Percentiles rank a stretch among this genome's conserved stretches.
Conservation (phyloP, 495 filamentous ascomycete species). For the Xylaria acuta region DNA sequence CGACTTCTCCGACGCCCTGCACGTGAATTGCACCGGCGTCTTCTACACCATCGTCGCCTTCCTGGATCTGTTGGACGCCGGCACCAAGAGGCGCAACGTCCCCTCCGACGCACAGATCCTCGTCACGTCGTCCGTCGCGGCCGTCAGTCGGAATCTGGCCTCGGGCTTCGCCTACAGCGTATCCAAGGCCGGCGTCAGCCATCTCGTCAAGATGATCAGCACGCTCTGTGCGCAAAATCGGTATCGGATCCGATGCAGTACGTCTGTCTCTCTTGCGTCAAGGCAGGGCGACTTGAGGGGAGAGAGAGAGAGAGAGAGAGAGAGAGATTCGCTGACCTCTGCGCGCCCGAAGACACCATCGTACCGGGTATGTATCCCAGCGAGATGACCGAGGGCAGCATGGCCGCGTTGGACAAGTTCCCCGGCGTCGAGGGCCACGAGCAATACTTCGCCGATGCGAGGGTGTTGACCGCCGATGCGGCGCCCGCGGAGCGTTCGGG, state of each 20-base stretch:
- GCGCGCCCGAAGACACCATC: neutral
- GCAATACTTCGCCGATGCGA: neutral
- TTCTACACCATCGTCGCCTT: conserved; percentile 1
- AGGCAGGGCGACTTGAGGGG: neutral
- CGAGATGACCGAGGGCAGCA: neutral
- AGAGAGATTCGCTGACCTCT: neutral
- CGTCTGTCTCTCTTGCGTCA: neutral
- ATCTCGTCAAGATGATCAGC: neutral
- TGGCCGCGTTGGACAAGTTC: neutral
- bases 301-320: too few species aligned
- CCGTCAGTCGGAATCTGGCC: neutral
- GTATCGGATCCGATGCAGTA: neutral
- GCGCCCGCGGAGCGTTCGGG: neutral
- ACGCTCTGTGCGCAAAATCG: neutral
- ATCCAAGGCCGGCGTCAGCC: neutral
- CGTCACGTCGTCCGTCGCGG: neutral
- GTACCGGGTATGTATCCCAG: neutral
- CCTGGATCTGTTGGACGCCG: neutral
- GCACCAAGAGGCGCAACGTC: neutral
- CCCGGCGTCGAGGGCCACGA: neutral
- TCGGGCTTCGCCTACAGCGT: neutral
- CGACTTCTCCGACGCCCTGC: neutral
- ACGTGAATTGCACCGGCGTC: neutral
- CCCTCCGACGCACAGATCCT: neutral
- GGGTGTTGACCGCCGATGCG: neutral